Percentiles rank a stretch among this genome's conserved stretches.
Conservation (phyloP, 164 flowering plant species). For the Vitis rupestris region DNA sequence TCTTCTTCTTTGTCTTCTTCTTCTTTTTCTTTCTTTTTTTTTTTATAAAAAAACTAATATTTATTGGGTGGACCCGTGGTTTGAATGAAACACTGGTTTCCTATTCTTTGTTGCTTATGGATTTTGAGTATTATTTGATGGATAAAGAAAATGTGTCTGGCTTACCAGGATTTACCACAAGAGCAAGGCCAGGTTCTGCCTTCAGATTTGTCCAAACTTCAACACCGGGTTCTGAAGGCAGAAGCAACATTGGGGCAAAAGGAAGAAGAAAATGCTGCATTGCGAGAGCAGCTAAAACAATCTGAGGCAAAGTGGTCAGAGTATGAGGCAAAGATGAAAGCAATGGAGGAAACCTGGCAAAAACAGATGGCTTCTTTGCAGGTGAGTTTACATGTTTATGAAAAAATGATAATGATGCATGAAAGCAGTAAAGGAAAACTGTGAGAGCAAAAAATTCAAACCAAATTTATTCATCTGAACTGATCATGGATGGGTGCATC, state of each 20-base stretch:
- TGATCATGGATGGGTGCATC: too few relatives aligned
- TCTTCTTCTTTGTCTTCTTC: too few relatives aligned
- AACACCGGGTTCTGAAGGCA: slow-evolving; percentile 53
- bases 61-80: too few relatives aligned
- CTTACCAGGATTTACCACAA: slow-evolving; percentile 42
- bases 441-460: too few relatives aligned
- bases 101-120: not conserved
- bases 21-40: too few relatives aligned
- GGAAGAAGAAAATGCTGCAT: slow-evolving; percentile 72
- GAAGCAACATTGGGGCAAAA: slow-evolving; percentile 62
- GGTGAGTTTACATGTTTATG: slow-evolving; percentile 40
- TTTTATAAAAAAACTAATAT: too few relatives aligned
- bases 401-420: too few relatives aligned
- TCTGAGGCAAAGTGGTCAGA: slow-evolving; percentile 67
- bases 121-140: not conserved
- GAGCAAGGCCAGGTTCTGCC: slow-evolving; percentile 36
- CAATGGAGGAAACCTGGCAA: slow-evolving; percentile 87
- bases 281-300: slow-evolving; percentile 54
- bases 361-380: slow-evolving; percentile 77
- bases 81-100: not conserved
- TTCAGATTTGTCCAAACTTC: slow-evolving; percentile 52
- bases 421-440: too few relatives aligned
- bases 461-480: too few relatives aligned
- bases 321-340: slow-evolving; percentile 75
- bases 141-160: slow-evolving; percentile 1